Conservation (phyloP, 2,329 filamentous ascomycete genomes). For the Botrytis fragariae region DNA sequence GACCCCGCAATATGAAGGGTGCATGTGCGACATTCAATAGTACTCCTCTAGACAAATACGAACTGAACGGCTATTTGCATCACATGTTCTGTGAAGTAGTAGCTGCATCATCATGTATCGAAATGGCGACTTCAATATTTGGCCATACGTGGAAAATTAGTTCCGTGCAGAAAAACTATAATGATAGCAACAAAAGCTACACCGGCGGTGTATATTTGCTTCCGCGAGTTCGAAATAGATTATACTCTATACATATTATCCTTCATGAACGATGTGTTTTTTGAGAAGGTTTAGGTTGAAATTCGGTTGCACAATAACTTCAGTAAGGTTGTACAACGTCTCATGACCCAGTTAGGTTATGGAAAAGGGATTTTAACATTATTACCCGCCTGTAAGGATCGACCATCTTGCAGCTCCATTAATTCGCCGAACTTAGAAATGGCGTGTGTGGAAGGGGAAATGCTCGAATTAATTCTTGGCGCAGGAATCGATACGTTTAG, state of each 20-base stretch:
- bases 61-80: background rate
- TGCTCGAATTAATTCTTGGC: background rate
- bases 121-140: background rate
- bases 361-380: background rate
- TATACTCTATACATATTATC: background rate
- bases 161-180: background rate
- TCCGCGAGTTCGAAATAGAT: background rate
- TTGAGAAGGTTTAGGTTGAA: background rate
- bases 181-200: background rate
- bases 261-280: background rate
- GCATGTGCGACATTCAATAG: background rate
- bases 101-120: background rate
- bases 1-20: constrained; percentile 12
- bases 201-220: background rate
- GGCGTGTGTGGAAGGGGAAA: background rate
- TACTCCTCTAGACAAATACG: background rate
- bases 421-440: background rate
- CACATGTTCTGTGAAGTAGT: background rate
- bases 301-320: background rate
- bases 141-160: background rate
- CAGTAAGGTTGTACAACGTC: background rate
- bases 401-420: background rate
- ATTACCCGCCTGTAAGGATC: background rate
- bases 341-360: background rate
- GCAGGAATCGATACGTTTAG: background rate